Conservation (phyloP, 2,329 filamentous ascomycete genomes). For the Cladophialophora immunda region DNA sequence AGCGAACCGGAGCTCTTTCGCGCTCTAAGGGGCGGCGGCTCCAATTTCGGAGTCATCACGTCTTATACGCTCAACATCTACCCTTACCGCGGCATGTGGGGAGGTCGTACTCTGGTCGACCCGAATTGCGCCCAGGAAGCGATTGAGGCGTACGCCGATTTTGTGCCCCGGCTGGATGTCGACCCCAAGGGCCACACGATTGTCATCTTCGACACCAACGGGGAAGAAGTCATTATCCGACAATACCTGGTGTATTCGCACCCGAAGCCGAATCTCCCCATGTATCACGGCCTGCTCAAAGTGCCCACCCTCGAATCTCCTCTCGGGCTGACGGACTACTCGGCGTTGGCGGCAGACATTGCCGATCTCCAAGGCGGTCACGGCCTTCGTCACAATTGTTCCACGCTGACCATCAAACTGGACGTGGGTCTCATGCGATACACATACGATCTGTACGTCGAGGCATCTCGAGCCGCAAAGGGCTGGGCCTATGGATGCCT, state of each 20-base stretch:
- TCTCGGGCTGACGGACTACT: slow-evolving; percentile 3
- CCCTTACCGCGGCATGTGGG: slow-evolving; percentile 51
- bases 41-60: slow-evolving; percentile 60
- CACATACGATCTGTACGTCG: slow-evolving; percentile 39
- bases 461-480: slow-evolving; percentile 34
- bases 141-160: slow-evolving; percentile 46
- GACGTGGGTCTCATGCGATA: slow-evolving; percentile 43
- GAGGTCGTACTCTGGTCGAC: slow-evolving; percentile 47
- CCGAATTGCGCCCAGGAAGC: slow-evolving; percentile 43
- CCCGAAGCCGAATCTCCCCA: slow-evolving; percentile 29
- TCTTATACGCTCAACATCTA: slow-evolving; percentile 6
- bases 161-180: slow-evolving; percentile 42
- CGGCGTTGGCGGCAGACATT: slow-evolving; percentile 1
- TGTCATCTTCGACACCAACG: slow-evolving; percentile 42
- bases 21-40: slow-evolving; percentile 64
- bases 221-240: slow-evolving; percentile 9
- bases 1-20: slow-evolving; percentile 61
- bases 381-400: slow-evolving; percentile 45
- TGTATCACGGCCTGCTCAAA: slow-evolving; percentile 48
- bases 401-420: slow-evolving; percentile 45
- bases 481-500: slow-evolving; percentile 3
- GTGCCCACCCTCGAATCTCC: slow-evolving; percentile 39
- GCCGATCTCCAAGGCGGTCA: slow-evolving; percentile 41
- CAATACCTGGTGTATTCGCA: slow-evolving; percentile 19
- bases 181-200: slow-evolving; percentile 48